Conservation (phyloP, 1,284 basidiomycete species). For the Malassezia psittaci region DNA sequence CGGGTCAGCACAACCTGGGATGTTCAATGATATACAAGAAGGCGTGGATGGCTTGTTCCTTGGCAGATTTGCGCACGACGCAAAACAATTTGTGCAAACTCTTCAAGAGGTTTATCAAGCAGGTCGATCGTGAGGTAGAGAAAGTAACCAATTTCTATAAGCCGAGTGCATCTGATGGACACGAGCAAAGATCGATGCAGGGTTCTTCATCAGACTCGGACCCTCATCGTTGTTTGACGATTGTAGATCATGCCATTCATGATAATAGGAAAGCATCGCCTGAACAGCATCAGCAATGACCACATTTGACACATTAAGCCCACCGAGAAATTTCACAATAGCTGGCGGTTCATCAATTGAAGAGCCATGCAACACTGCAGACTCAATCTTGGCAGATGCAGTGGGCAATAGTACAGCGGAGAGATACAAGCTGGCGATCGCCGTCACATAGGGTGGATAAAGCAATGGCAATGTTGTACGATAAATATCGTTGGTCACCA, state of each 20-base stretch:
- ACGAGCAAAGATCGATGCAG: constrained; percentile 5
- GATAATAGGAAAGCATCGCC: constrained; percentile 79
- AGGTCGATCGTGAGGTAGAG: neutral
- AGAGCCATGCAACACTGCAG: neutral
- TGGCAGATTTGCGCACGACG: constrained; percentile 38
- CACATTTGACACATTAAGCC: constrained; percentile 71
- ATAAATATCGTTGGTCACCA: constrained; percentile 91
- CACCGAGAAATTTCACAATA: constrained; percentile 65
- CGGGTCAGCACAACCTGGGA: constrained; percentile 33
- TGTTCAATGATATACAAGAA: constrained; percentile 31
- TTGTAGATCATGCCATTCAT: constrained; percentile 49
- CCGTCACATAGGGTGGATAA: constrained; percentile 86
- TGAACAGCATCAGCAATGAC: constrained; percentile 76
- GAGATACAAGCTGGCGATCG: constrained; percentile 78
- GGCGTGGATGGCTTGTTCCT: constrained; percentile 41
- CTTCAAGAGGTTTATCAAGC: constrained; percentile 23
- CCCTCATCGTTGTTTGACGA: neutral
- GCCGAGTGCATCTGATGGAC: constrained; percentile 12
- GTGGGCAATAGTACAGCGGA: constrained; percentile 27
- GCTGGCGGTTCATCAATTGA: neutral
- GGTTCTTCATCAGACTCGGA: neutral
- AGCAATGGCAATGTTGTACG: constrained; percentile 78
- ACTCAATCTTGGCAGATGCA: neutral
- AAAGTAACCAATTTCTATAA: neutral
- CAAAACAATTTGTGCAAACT: constrained; percentile 30